These are phyloP conservation scores for Eucalyptus tenuipes DNA, from an alignment of 345 rosid genomes.

Conservation along the genomic window DNA sequence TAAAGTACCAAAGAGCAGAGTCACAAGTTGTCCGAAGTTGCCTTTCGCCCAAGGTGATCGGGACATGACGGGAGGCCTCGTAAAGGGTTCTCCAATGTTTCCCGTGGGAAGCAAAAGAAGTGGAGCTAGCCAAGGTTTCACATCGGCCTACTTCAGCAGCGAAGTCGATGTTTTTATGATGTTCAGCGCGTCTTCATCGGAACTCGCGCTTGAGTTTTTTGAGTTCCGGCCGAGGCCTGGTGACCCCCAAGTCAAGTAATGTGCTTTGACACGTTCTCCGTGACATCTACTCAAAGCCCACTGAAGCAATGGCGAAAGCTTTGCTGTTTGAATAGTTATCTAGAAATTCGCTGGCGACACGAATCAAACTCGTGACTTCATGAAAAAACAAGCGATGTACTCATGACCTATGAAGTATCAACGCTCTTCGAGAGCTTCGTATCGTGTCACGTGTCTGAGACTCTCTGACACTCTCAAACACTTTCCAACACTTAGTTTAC, in stretches of 20 bases:
- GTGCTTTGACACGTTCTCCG: not conserved
- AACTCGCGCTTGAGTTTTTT: not conserved
- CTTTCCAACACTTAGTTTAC: rapidly evolving
- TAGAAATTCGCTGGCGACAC: rapidly evolving
- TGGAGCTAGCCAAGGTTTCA: not conserved
- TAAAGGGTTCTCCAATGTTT: not conserved
- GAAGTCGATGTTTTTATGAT: not conserved
- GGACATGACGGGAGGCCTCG: not conserved
- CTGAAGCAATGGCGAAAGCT: not conserved
- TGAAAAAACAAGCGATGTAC: too few relatives aligned
- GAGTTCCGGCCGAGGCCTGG: not conserved
- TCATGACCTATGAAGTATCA: rapidly evolving
- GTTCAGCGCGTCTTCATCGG: not conserved
- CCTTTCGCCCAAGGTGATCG: not conserved
- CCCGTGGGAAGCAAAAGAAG: not conserved
- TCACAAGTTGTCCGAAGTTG: not conserved
- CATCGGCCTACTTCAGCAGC: not conserved
- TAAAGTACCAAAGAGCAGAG: not conserved
- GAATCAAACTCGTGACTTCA: not conserved
- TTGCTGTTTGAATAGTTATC: not conserved
- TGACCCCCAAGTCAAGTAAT: not conserved
- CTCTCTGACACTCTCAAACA: rapidly evolving
- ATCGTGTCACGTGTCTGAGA: rapidly evolving
- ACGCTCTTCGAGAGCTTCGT: rapidly evolving
- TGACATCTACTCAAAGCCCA: not conserved